These are phyloP conservation scores for Ganoderma sinense DNA, from an alignment of 1,284 basidiomycete species.

Conservation along the genomic window DNA sequence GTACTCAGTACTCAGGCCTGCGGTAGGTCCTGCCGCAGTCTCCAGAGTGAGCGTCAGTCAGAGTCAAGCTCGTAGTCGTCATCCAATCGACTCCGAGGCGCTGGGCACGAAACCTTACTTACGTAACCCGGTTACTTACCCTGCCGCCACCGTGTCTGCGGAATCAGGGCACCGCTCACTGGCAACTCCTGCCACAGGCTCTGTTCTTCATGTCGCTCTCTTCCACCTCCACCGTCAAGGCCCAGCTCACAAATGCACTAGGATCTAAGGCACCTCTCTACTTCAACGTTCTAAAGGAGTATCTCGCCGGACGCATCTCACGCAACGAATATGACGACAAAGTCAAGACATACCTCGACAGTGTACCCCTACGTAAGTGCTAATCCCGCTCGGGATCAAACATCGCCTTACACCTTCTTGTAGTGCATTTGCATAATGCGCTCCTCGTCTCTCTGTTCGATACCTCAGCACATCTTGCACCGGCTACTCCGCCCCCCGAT, in stretches of 20 bases:
- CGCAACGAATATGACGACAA: constrained; percentile 79
- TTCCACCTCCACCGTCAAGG: constrained; percentile 78
- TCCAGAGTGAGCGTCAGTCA: constrained; percentile 14
- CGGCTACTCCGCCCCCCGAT: constrained; percentile 67
- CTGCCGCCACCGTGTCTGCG: not conserved
- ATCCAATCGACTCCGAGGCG: not conserved
- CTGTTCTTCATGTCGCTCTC: constrained; percentile 66
- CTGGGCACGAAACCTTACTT: not conserved
- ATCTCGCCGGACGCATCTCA: constrained; percentile 72
- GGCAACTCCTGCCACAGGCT: not conserved
- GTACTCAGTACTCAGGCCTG: constrained; percentile 11
- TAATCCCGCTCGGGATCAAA: not conserved
- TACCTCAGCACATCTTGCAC: constrained; percentile 72
- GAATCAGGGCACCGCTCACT: not conserved
- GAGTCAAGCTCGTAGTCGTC: not conserved
- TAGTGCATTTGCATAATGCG: constrained; percentile 83
- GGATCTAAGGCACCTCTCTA: constrained; percentile 68
- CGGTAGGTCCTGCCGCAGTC: constrained; percentile 23
- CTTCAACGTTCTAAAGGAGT: constrained; percentile 68
- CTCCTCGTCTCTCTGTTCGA: constrained; percentile 84
- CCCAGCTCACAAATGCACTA: constrained; percentile 66
- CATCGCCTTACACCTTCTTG: constrained; percentile 4
- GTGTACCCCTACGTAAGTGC: constrained; percentile 62
- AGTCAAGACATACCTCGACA: constrained; percentile 68
- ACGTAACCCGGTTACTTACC: constrained; percentile 1